Conservation (phyloP, 2,329 filamentous ascomycete species). For the Colletotrichum zoysiae region DNA sequence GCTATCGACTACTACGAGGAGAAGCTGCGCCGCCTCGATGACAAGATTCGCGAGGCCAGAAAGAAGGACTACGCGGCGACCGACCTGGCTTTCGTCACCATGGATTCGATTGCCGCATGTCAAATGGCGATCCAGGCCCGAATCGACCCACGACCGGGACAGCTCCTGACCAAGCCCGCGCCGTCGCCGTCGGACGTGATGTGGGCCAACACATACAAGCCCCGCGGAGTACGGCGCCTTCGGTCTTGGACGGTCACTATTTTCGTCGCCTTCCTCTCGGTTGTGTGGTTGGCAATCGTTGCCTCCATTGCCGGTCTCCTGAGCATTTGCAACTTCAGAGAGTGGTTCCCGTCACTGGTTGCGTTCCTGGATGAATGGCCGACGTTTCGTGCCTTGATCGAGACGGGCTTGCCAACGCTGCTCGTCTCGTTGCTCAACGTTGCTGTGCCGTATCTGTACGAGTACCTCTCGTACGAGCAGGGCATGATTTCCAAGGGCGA, state of each 20-base stretch:
- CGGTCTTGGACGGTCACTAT: conserved; percentile 87
- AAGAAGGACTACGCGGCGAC: conserved; percentile 82
- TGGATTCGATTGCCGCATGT: conserved; percentile 92
- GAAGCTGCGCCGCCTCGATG: conserved; percentile 82
- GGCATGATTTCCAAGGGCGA: conserved; percentile 96
- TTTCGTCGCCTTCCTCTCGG: conserved; percentile 83
- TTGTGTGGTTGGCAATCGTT: conserved; percentile 90
- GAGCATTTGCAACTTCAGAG: conserved; percentile 83
- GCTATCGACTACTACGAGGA: conserved; percentile 96
- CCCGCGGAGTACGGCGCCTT: conserved; percentile 78
- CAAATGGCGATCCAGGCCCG: conserved; percentile 98
- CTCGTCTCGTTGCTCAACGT: conserved; percentile 90
- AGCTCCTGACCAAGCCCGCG: conserved; percentile 85
- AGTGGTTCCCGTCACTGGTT: conserved; percentile 78
- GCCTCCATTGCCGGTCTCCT: conserved; percentile 83
- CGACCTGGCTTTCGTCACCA: conserved; percentile 93
- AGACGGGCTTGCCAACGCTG: conserved; percentile 88
- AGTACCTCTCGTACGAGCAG: conserved; percentile 90
- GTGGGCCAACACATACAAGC: conserved; percentile 92
- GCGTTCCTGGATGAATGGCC: conserved; percentile 75
- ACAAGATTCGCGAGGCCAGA: conserved; percentile 77
- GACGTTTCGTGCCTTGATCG: conserved; percentile 81
- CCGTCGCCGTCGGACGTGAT: conserved; percentile 93
- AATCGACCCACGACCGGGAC: conserved; percentile 88
- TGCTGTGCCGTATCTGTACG: conserved; percentile 92